These are phyloP conservation scores for Peronospora farinosa DNA, from an alignment of 352 stramenopile species.

Conservation along the genomic window DNA sequence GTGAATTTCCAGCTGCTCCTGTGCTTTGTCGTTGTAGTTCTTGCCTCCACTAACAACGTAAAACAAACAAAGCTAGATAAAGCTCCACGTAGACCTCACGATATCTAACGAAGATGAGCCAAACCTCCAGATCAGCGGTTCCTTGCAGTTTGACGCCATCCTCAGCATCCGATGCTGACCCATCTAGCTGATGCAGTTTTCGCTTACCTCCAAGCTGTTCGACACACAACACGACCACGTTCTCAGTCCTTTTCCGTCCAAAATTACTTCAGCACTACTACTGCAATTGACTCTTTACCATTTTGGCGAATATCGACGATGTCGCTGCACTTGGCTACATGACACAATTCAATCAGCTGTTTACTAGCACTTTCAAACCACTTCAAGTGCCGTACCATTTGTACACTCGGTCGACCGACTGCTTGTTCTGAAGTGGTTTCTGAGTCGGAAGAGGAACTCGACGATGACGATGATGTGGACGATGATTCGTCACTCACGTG, in stretches of 20 bases:
- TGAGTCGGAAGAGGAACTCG: conserved; percentile 2
- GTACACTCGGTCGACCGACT: conserved; percentile 17
- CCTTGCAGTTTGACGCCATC: conserved; percentile 16
- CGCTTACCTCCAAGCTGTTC: conserved; percentile 33
- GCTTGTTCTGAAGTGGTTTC: conserved; percentile 2
- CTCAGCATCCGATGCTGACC: conserved; percentile 19
- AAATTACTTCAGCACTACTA: not conserved
- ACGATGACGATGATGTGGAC: conserved; percentile 3
- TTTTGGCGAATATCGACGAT: conserved; percentile 34
- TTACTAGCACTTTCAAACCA: not conserved
- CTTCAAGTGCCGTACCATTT: conserved; percentile 15
- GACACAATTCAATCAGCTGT: conserved; percentile 1
- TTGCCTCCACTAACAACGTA: not conserved
- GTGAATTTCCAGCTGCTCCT: not conserved
- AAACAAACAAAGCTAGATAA: no score
- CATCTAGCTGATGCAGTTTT: conserved; percentile 33
- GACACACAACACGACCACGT: not conserved
- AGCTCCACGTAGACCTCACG: no score
- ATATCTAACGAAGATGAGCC: not conserved
- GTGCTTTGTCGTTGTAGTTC: conserved; percentile 1
- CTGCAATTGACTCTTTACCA: conserved; percentile 17
- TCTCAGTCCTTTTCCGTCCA: not conserved
- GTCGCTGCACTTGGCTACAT: conserved; percentile 16
- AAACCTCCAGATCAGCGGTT: conserved; percentile 8
- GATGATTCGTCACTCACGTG: conserved; percentile 2